A percentile compares a stretch with the other conserved stretches of the same genome.
Conservation (phyloP, 306 rosid genomes). For the Carpinus viminea region DNA sequence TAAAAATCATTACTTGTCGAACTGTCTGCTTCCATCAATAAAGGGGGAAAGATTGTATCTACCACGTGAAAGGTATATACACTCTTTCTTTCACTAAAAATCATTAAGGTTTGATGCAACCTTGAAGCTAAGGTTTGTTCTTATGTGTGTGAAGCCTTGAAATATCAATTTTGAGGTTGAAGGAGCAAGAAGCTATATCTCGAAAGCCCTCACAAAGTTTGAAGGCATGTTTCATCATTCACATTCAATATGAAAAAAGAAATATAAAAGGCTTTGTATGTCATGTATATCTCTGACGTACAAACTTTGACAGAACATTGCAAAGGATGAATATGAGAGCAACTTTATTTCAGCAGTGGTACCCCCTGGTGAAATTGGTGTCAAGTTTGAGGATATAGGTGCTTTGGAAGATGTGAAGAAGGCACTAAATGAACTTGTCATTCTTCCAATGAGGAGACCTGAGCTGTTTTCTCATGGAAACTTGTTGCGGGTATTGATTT, state of each 20-base stretch:
- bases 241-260: constrained; percentile 1
- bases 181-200: constrained; percentile 65
- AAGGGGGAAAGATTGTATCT: constrained; percentile 77
- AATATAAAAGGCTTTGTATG: constrained; percentile 7
- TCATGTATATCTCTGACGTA: constrained; percentile 15
- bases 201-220: constrained; percentile 78
- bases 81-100: background rate
- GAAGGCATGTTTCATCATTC: constrained; percentile 59
- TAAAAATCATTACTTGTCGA: constrained; percentile 79
- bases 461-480: constrained; percentile 93
- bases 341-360: constrained; percentile 92
- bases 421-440: constrained; percentile 88
- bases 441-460: constrained; percentile 97
- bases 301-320: constrained; percentile 68
- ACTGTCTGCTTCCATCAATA: constrained; percentile 63
- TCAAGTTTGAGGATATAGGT: constrained; percentile 92
- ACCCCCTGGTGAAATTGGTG: constrained; percentile 95
- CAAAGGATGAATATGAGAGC: constrained; percentile 92
- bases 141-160: constrained; percentile 64
- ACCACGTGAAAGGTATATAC: constrained; percentile 80
- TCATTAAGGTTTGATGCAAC: background rate
- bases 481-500: constrained; percentile 74
- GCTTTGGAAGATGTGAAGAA: constrained; percentile 94
- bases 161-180: constrained; percentile 77
- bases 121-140: constrained; percentile 29